Evolutionary conservation across 2,329 filamentous ascomycete genomes (phyloP), one percentile per base, ranked within the genome.

Genomic region (Colletotrichum camelliae): DNA sequence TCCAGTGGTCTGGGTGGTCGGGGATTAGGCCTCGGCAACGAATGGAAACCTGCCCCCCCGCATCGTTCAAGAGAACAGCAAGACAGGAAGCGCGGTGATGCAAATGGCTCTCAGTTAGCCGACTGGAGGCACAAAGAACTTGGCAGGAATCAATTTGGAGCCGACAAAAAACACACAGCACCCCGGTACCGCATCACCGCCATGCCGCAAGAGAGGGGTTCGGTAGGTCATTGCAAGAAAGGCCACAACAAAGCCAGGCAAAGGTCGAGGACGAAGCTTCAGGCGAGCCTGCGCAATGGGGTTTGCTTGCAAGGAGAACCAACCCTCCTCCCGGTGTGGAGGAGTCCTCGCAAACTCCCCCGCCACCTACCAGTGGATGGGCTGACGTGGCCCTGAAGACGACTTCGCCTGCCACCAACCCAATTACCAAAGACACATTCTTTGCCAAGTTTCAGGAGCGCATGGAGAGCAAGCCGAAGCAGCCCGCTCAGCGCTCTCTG

Each of bases 111-210:
- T 16, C 16, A 8, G 8, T 15, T 18, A 35, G 57, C 33, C n/a
- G 70, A 75, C 35, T 73, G 70, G 74, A 69, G 74, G 43, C 74
- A 76, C 27, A 33, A 60, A 15, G 67, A 21, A 60, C 35, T 60
- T 8, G 66, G 58, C 10, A 58, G 52, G 21, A 68, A 24, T 21
- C 24, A 24, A n/a, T 37, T 62, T n/a, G 67, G 67, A n/a, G 27
- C 10, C 29, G 74, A 69, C n/a, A 58, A n/a, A 9, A 69, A 43
- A 31, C 18, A 15, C 74, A 58, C 16, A 52, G 64, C 15, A 74
- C 35, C 5, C 64, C 74, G 15, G 35, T 76, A 43, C 74, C 74
- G 15, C 74, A 76, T 18, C 58, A 69, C 21, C 57, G 70, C 27
- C 74, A 58, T 31, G n/a, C 15, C 21, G 70, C 29, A 12, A 62